Evolutionary conservation across 768 basidiomycete species (phyloP), one percentile per base, ranked within the genome.

Genomic region (Phaeotremella fagi): DNA sequence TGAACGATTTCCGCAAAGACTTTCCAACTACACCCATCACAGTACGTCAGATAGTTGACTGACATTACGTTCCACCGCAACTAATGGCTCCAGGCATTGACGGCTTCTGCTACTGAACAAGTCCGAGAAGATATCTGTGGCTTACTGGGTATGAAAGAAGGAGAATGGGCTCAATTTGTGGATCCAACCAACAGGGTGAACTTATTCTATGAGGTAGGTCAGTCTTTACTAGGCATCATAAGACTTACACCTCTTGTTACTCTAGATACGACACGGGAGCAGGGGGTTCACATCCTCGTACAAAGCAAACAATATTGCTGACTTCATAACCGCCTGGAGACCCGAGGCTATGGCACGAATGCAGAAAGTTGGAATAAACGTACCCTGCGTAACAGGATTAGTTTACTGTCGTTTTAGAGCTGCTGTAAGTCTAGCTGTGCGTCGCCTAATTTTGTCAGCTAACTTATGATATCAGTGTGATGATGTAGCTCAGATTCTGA

Each of bases 141-240:
- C 16, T 57, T 56, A 16, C 67, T 76, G 4, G 37, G 60, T 15
- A 59, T 76, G 14, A 50, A 52, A 14, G 41, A 37, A n/a, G 64
- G 66, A 20, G 58, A 71, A 37, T 59, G 73, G 4, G 71, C 69
- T 33, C 70, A 69, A 43, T 73, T 66, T 52, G 74, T 76, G 1
- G 61, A 70, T 54, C 75, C 75, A 0, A 72, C 74, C 59, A 75
- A 76, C 43, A 49, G 75, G 23, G 66, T 58, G 22, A 76, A 75
- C 45, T 63, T 76, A 3, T 75, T 68, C 50, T 75, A 75, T 61
- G 75, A 76, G 58, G 75, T 74, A 15, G 45, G 70, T 33, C 22
- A 24, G 5, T 26, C 15, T 42, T 11, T 29, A 11, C n/a, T 45
- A 24, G 15, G 2, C 20, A 27, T 31, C 14, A n/a, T 44, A 6